Conservation (phyloP, 139 green algal species). For the Chlorella vulgaris region DNA sequence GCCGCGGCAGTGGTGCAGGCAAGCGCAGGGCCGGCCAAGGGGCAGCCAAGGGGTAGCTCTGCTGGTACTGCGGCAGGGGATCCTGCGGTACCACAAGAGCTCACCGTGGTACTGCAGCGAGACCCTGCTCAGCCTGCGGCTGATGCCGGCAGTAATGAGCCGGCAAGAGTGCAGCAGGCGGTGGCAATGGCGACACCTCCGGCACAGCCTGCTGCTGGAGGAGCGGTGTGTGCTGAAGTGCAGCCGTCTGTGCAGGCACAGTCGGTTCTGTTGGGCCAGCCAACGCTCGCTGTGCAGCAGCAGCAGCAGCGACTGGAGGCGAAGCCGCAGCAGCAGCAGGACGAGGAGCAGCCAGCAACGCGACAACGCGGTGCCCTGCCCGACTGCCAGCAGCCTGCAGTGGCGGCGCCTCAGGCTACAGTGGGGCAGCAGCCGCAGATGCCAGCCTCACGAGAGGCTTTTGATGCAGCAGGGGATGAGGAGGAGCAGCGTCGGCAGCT, state of each 20-base stretch:
- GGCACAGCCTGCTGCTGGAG: background rate
- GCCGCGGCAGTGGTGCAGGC: no score
- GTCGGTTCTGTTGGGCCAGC: no score
- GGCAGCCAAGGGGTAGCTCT: no score
- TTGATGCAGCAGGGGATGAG: background rate
- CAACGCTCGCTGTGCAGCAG: no score
- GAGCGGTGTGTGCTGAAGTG: background rate
- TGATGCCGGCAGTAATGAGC: no score
- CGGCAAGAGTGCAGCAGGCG: no score
- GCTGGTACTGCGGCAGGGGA: no score
- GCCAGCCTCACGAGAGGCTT: background rate
- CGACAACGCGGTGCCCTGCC: no score
- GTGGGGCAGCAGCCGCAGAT: background rate
- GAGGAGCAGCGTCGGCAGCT: background rate
- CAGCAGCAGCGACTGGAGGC: background rate
- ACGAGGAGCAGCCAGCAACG: background rate
- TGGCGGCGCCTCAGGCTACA: background rate
- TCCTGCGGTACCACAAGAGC: no score
- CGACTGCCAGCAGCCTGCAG: background rate
- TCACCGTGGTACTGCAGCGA: background rate
- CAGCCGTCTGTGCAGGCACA: background rate
- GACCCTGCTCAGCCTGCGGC: background rate
- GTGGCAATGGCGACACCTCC: background rate
- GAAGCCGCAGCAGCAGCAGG: no score
- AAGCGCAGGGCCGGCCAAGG: no score